Percentiles rank a stretch among this genome's conserved stretches.
Conservation (phyloP, 2,329 filamentous ascomycete species). For the Aspergillus pseudoterreus region DNA sequence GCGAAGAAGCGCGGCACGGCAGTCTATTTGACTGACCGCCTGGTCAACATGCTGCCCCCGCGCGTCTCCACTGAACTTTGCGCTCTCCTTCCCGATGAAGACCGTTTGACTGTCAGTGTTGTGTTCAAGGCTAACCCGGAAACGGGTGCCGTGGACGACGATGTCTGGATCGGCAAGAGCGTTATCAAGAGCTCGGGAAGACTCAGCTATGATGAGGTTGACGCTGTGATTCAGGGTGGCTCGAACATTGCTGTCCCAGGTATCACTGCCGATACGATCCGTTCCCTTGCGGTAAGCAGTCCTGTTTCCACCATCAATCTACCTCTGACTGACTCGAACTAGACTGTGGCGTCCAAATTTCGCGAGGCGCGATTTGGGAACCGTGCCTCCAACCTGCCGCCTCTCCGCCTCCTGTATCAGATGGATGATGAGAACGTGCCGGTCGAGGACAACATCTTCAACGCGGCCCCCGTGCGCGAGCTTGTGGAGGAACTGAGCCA, state of each 20-base stretch:
- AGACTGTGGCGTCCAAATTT: constrained; percentile 83
- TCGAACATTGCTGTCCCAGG: constrained; percentile 61
- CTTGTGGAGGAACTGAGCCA: constrained; percentile 93
- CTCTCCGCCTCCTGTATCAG: constrained; percentile 85
- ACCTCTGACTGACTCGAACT: not conserved
- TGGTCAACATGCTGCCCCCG: constrained; percentile 79
- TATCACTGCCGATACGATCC: constrained; percentile 70
- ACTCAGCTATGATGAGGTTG: constrained; percentile 79
- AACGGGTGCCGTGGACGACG: constrained; percentile 78
- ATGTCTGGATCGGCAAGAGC: constrained; percentile 90
- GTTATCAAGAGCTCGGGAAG: constrained; percentile 90
- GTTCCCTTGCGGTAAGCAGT: constrained; percentile 66
- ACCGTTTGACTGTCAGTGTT: constrained; percentile 86
- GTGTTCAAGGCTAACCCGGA: constrained; percentile 85
- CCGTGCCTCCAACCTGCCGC: constrained; percentile 72
- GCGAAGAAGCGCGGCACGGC: constrained; percentile 97
- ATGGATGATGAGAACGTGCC: constrained; percentile 97
- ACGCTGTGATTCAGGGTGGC: constrained; percentile 68
- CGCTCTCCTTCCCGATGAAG: constrained; percentile 80
- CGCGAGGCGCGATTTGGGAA: constrained; percentile 81
- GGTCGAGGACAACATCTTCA: constrained; percentile 93
- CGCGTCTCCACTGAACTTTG: constrained; percentile 84
- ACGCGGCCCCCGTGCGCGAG: constrained; percentile 83
- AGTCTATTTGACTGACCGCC: constrained; percentile 89
- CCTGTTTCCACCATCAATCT: not conserved